These are phyloP conservation scores for Gossypium herbaceum DNA, from an alignment of 345 rosid genomes.

Conservation along the genomic window DNA sequence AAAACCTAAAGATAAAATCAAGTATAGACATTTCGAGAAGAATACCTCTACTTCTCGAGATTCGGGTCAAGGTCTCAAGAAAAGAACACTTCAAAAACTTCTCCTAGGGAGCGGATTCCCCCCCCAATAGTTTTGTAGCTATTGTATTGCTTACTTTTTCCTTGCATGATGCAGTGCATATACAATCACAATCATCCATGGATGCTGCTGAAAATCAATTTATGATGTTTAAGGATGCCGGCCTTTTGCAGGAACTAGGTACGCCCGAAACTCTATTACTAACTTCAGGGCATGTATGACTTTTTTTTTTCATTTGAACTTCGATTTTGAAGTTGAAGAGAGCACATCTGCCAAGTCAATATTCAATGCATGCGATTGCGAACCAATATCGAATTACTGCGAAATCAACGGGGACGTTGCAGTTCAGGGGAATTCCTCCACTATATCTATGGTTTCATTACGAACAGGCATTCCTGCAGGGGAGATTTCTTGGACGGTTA, in stretches of 20 bases:
- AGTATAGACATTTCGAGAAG: too few species aligned
- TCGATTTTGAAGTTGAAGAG: not conserved
- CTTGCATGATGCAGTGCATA: conserved; percentile 20
- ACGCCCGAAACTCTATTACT: not conserved
- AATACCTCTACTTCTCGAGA: too few species aligned
- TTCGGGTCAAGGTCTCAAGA: too few species aligned
- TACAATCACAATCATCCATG: conserved; percentile 18
- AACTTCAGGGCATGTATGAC: not conserved
- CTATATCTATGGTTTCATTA: conserved; percentile 28
- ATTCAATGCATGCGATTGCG: conserved; percentile 27
- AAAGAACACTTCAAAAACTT: too few species aligned
- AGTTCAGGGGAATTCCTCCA: conserved; percentile 48
- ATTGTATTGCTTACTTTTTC: too few species aligned
- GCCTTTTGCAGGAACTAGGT: conserved; percentile 14
- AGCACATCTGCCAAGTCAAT: conserved; percentile 18
- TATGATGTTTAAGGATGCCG: conserved; percentile 16
- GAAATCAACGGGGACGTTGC: conserved; percentile 49
- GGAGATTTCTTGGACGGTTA: conserved; percentile 23
- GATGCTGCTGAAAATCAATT: conserved; percentile 14
- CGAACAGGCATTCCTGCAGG: not conserved
- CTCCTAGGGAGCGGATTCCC: too few species aligned
- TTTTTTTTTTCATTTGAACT: not conserved
- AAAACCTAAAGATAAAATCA: too few species aligned
- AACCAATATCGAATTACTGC: conserved; percentile 56
- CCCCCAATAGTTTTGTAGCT: too few species aligned